Evolutionary conservation across 352 stramenopile genomes (phyloP).

Genomic region (Pythium brassicae): DNA sequence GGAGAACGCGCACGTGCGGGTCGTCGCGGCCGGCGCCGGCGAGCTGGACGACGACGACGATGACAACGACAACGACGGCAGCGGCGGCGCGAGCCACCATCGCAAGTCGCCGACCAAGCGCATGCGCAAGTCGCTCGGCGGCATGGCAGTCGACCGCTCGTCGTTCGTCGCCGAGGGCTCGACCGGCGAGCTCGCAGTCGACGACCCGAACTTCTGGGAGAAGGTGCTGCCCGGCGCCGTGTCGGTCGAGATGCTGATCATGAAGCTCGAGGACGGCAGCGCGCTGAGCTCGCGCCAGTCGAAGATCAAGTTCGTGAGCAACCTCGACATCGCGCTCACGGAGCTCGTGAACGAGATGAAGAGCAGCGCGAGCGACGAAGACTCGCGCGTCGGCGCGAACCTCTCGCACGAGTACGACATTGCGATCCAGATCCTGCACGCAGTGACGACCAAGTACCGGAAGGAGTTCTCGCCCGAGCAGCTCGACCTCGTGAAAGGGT

Average conservation of each 20-base stretch:
- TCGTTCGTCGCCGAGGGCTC: slow-evolving; percentile 92
- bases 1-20: slow-evolving; percentile 75
- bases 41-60: slow-evolving; percentile 24
- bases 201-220: slow-evolving; percentile 97
- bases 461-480: slow-evolving; percentile 82
- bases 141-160: slow-evolving; percentile 81
- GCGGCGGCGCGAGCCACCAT: slow-evolving; percentile 3
- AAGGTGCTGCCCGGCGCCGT: slow-evolving; percentile 87
- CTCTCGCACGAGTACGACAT: slow-evolving; percentile 85
- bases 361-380: slow-evolving; percentile 38
- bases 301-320: slow-evolving; percentile 89
- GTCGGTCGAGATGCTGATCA: slow-evolving; percentile 81
- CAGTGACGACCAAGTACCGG: slow-evolving; percentile 67
- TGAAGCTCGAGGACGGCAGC: slow-evolving; percentile 86
- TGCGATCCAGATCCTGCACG: slow-evolving; percentile 79
- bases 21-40: slow-evolving; percentile 37
- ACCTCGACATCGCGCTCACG: slow-evolving; percentile 75
- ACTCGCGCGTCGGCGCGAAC: slow-evolving; percentile 42
- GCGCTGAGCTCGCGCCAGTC: slow-evolving; percentile 72
- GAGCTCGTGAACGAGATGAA: slow-evolving; percentile 67
- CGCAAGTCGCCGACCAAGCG: slow-evolving; percentile 49
- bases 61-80: slow-evolving; percentile 12
- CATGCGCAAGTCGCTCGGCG: slow-evolving; percentile 70
- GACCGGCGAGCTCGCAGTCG: slow-evolving; percentile 88
- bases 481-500: slow-evolving; percentile 71